Base-by-base conservation (phyloP, 78 protist species). In the Chrysochromulina tobinii region DNA sequence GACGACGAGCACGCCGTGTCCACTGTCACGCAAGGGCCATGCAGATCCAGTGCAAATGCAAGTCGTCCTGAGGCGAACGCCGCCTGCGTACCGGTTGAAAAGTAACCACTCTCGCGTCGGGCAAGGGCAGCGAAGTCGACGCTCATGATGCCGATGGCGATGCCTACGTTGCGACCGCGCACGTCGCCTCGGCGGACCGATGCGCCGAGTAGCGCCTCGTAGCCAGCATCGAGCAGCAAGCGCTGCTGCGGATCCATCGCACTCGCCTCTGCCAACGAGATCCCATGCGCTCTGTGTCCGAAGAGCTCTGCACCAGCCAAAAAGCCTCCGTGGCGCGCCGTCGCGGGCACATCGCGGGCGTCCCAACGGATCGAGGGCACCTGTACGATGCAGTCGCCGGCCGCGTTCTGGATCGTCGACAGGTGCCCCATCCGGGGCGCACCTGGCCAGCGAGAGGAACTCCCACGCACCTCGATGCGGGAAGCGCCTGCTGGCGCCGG, bases 171-270 rank as follows among this genome's bases (percentile, higher is more conserved):
- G 14, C 23, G 12, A 1, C 79, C 79, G 54, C 4, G 2, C 50
- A 69, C 51, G 23, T 2, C 27, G 27, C 51, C 51, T 12, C 54
- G 51, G 3, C 79, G 79, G 21, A n/a, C 51, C 55, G 81, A 75
- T 7, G 94, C 38, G 88, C 93, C 96, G 5, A 90, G 93, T 12
- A 96, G 57, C 15, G 97, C 94, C 53, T 91, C 94, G 83, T 73
- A 75, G 11, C 90, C 66, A 53, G 67, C 57, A 61, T 95, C 93
- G 18, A 96, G 92, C 54, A 96, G 61, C 1, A 96, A 54, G 51
- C 97, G 73, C 73, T 96, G 98, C 91, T 96, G 96, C 20, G 98
- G 98, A 69, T 96, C 98, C 27, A 96, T 85, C 38, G 50, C 9
- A 25, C 77, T 89, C 7, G 97, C 95, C 53, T 93, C 97, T 17